Evolutionary conservation across 768 basidiomycete genomes (phyloP).

Genomic region (Phanerochaete sordida): DNA sequence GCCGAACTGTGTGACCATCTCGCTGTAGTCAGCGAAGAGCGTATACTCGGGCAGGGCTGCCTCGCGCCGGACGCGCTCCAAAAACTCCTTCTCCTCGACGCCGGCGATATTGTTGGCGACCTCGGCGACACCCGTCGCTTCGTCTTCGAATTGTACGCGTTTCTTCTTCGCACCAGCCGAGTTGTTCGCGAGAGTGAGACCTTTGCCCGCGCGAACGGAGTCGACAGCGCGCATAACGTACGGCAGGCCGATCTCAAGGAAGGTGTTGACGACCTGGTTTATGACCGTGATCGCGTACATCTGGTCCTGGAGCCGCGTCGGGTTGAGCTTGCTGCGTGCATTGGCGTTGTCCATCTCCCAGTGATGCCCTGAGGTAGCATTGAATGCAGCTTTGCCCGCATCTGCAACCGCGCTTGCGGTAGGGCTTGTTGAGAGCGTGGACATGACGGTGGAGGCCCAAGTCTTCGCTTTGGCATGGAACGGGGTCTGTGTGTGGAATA

Average conservation of each 20-base stretch:
- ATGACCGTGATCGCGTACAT: slow-evolving; percentile 93
- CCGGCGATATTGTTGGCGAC: slow-evolving; percentile 26
- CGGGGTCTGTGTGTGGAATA: slow-evolving; percentile 20
- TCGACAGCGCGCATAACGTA: slow-evolving; percentile 62
- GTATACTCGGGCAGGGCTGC: slow-evolving; percentile 78
- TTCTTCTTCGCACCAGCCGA: slow-evolving; percentile 46
- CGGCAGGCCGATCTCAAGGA: slow-evolving; percentile 80
- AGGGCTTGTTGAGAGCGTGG: slow-evolving; percentile 19
- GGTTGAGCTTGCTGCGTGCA: slow-evolving; percentile 58
- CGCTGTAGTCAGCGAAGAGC: slow-evolving; percentile 85
- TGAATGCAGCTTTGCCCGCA: slow-evolving; percentile 22
- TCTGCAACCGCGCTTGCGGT: slow-evolving; percentile 28
- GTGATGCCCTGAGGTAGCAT: slow-evolving; percentile 21
- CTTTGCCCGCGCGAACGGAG: slow-evolving; percentile 45
- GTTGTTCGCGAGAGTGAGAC: slow-evolving; percentile 14
- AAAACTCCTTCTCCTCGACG: slow-evolving; percentile 70
- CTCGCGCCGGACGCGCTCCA: slow-evolving; percentile 76
- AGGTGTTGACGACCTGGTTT: slow-evolving; percentile 77
- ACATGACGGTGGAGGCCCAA: slow-evolving; percentile 15
- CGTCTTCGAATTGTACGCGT: slow-evolving; percentile 70
- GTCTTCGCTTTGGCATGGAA: slow-evolving; percentile 7
- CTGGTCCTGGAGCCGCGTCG: slow-evolving; percentile 76
- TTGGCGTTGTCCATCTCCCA: slow-evolving; percentile 53
- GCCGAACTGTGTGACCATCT: slow-evolving; percentile 96
- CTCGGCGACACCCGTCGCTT: slow-evolving; percentile 36